Conservation (phyloP, 352 stramenopile genomes). For the Pythium periplocum region DNA sequence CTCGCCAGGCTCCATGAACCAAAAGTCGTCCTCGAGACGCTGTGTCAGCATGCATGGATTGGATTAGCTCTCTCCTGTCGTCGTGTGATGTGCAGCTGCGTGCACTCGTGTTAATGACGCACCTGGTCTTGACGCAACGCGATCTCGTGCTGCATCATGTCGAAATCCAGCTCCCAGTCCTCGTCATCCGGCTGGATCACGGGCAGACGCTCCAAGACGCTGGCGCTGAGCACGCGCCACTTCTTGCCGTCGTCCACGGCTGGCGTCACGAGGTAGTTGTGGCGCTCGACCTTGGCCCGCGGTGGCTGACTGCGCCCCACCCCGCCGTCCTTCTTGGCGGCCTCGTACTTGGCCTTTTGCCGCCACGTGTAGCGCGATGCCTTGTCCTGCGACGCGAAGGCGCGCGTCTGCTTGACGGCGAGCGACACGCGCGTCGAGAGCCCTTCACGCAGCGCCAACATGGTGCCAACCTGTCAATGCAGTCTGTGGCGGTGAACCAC, state of each 20-base stretch:
- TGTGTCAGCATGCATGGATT: background rate
- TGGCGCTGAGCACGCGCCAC: constrained; percentile 70
- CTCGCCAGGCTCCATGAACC: constrained; percentile 76
- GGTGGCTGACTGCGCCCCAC: constrained; percentile 22
- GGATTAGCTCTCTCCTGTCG: too few species aligned
- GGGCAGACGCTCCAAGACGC: constrained; percentile 67
- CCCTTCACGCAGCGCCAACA: constrained; percentile 38
- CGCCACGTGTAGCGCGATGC: constrained; percentile 52
- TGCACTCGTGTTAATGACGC: background rate
- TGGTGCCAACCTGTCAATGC: background rate
- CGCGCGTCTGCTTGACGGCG: constrained; percentile 22
- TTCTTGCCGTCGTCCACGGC: constrained; percentile 70
- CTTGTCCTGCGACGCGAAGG: constrained; percentile 45
- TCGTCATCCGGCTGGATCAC: constrained; percentile 70
- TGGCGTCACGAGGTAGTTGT: constrained; percentile 55
- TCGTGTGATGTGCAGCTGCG: background rate
- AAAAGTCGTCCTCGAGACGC: constrained; percentile 78
- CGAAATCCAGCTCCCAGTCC: constrained; percentile 72
- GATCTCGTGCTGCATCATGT: constrained; percentile 75
- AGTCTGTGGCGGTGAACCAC: constrained; percentile 5
- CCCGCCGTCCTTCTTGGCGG: constrained; percentile 9
- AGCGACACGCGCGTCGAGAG: too few species aligned
- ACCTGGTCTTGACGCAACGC: constrained; percentile 63
- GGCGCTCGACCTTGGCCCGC: constrained; percentile 38
- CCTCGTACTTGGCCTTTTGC: constrained; percentile 58